Percentiles rank a stretch among this genome's conserved stretches.
Evolutionary conservation across 116 monocot genomes (phyloP).

Genomic region (Trichopus zeylanicus): DNA sequence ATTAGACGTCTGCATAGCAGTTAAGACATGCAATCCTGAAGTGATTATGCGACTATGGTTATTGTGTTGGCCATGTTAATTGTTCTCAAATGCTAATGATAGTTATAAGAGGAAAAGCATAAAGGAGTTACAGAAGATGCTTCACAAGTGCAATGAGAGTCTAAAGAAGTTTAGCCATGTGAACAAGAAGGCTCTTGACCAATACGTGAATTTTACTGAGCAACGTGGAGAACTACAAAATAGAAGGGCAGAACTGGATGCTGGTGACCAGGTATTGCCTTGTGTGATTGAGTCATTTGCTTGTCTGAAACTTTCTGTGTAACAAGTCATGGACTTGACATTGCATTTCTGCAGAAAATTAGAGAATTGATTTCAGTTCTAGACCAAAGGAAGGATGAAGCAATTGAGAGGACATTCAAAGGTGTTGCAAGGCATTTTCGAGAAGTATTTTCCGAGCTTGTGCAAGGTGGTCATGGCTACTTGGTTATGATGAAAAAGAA

Average conservation of each 20-base stretch:
- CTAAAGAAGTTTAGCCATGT: conserved; percentile 97
- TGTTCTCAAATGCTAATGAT: neutral
- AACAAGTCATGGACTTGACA: conserved; percentile 3
- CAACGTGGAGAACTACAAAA: conserved; percentile 84
- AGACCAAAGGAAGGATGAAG: conserved; percentile 98
- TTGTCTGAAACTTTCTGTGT: neutral
- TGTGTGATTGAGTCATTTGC: neutral
- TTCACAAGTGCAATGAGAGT: conserved; percentile 88
- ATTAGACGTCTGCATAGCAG: too few species aligned
- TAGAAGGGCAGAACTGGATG: conserved; percentile 88
- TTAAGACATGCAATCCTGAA: too few species aligned
- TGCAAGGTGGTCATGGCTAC: conserved; percentile 93
- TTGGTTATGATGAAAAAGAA: conserved; percentile 99
- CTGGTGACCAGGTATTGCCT: conserved; percentile 71
- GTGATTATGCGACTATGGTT: too few species aligned
- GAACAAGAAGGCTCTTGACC: conserved; percentile 97
- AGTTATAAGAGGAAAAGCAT: conserved; percentile 85
- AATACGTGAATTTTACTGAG: conserved; percentile 94
- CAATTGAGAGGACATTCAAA: conserved; percentile 98
- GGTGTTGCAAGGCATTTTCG: conserved; percentile 96
- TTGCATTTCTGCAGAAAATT: conserved; percentile 76
- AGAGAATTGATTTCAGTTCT: conserved; percentile 87
- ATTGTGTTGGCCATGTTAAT: neutral
- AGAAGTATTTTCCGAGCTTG: conserved; percentile 93
- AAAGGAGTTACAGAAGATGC: conserved; percentile 86